phyloP scores from a whole-genome alignment of 257 asterid genomes.

The Paraleonurus japonicus region DNA sequence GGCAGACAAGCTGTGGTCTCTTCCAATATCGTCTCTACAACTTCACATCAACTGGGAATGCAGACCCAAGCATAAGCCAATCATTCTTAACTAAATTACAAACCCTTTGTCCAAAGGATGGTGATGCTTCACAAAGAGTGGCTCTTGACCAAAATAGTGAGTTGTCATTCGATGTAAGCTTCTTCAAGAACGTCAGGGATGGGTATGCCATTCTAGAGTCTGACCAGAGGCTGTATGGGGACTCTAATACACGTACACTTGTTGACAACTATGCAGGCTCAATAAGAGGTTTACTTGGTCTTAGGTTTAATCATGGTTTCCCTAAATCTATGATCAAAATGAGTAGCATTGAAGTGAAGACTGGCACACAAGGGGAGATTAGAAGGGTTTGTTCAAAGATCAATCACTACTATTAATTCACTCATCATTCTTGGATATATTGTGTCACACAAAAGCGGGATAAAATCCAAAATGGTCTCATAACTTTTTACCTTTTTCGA shows the following conservation, averaged over 20 bases:
- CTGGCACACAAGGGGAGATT: conserved; percentile 62
- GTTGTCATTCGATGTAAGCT: conserved; percentile 51
- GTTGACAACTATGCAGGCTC: conserved; percentile 68
- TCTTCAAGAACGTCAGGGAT: conserved; percentile 65
- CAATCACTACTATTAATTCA: conserved; percentile 36
- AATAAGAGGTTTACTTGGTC: conserved; percentile 53
- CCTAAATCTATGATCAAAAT: conserved; percentile 69
- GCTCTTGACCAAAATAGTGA: conserved; percentile 53
- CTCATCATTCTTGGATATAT: neutral
- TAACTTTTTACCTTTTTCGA: too few relatives aligned
- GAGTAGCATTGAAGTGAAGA: conserved; percentile 67
- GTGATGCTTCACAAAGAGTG: conserved; percentile 47
- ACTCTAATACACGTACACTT: conserved; percentile 38
- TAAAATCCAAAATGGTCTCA: too few relatives aligned
- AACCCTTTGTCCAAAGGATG: conserved; percentile 48
- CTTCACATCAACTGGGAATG: conserved; percentile 62
- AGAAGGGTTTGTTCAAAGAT: conserved; percentile 53
- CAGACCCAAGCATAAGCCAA: conserved; percentile 64
- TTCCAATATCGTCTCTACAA: conserved; percentile 62
- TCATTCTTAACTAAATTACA: conserved; percentile 44
- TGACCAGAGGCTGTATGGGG: conserved; percentile 73
- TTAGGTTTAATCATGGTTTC: conserved; percentile 55
- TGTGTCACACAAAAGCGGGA: too few relatives aligned
- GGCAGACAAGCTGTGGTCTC: conserved; percentile 54
- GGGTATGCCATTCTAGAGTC: conserved; percentile 72